Percentiles rank a stretch among this genome's conserved stretches.
Evolutionary conservation across 192 early-diverging fungal species (phyloP).

Genomic region (Backusella macrospora): DNA sequence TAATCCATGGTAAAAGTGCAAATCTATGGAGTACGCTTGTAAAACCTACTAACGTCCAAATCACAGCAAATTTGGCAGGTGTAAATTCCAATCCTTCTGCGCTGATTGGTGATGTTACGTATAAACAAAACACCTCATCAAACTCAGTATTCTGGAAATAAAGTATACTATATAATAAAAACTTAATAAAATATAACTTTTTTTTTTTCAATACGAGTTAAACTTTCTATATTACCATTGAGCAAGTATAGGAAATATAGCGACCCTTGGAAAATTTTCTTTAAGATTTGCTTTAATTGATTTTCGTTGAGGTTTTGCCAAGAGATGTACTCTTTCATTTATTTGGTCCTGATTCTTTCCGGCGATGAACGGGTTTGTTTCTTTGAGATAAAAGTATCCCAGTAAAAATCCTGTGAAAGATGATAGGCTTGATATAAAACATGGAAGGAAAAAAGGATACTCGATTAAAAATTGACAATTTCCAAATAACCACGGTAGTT

Average conservation of each 20-base stretch:
- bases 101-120: constrained; percentile 15
- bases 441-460: constrained; percentile 87
- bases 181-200: neutral
- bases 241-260: neutral
- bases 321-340: neutral
- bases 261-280: neutral
- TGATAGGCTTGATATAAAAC: constrained; percentile 63
- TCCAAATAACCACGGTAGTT: constrained; percentile 66
- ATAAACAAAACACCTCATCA: constrained; percentile 48
- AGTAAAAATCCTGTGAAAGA: constrained; percentile 65
- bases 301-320: neutral
- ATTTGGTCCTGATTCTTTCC: neutral
- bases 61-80: constrained; percentile 44
- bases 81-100: constrained; percentile 51
- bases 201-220: neutral
- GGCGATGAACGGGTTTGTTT: constrained; percentile 46
- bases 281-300: neutral
- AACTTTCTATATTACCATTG: neutral
- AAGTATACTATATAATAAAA: constrained; percentile 24
- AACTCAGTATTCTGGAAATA: constrained; percentile 52
- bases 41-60: constrained; percentile 47
- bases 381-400: constrained; percentile 65
- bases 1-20: constrained; percentile 45
- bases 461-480: constrained; percentile 56
- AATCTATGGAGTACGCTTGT: constrained; percentile 45